Base-by-base conservation (phyloP, 768 basidiomycete species). In the Trametes cingulata region DNA sequence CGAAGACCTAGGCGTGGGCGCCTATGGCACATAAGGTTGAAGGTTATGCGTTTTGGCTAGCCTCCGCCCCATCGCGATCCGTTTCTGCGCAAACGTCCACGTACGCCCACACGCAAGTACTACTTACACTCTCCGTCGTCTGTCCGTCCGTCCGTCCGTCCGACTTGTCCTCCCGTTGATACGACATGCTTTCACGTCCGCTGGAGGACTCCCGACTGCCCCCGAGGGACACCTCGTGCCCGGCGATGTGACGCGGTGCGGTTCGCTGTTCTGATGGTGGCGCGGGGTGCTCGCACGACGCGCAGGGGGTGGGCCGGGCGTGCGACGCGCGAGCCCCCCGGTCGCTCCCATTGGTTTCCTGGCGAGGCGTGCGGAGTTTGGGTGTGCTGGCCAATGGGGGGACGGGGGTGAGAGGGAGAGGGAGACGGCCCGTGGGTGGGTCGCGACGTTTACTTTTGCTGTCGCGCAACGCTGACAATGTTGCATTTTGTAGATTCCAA, bases 211-310 rank as follows among this genome's bases (percentile, higher is more conserved):
- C 14, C 5, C 39, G n/a, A 14, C 4, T 13, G 39, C 5, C 13
- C 3, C 14, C 39, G 39, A 13, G 14, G n/a, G 39, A n/a, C 39
- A n/a, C 14, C 4, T 40, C 39, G 33, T 37, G 29, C 33, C 48
- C 47, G 51, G 24, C 1, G 12, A 24, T 14, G 24, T 24, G 9
- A 14, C 22, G 51, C 37, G n/a, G 24, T 7, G 22, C 4, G 15
- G 24, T 56, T 56, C 17, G 22, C 4, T 15, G 24, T 56, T 56
- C 55, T 56, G 55, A 56, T 56, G 55, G 55, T 56, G 54, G 54
- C 54, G 54, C 35, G 19, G 36, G 36, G n/a, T n/a, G n/a, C n/a
- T n/a, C n/a, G n/a, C n/a, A n/a, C n/a, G n/a, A n/a, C 10, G 40
- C 40, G 40, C 17, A 41, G 48, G 48, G 12, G 29, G 17, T 19